These are phyloP conservation scores for Kluyveromyces sp. DNA, from an alignment of 1,139 yeast species.

Conservation along the genomic window DNA sequence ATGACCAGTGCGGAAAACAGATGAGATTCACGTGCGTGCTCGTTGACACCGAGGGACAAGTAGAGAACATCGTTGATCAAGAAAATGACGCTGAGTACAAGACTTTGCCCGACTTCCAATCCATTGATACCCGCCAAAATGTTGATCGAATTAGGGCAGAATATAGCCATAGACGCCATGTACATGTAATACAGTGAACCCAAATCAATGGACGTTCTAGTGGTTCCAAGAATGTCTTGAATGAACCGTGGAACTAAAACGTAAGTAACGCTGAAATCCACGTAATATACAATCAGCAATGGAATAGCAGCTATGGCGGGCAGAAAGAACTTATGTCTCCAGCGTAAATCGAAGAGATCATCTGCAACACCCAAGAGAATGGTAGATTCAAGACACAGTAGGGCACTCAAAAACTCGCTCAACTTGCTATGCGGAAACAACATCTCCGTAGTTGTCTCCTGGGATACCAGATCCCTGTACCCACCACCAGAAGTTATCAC, in stretches of 20 bases:
- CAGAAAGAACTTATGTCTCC: slow-evolving; percentile 94
- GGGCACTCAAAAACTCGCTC: slow-evolving; percentile 78
- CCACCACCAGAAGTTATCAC: slow-evolving; percentile 55
- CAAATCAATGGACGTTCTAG: slow-evolving; percentile 53
- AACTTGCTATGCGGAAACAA: slow-evolving; percentile 79
- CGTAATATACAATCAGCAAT: slow-evolving; percentile 79
- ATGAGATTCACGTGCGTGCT: slow-evolving; percentile 75
- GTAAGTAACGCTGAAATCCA: slow-evolving; percentile 88
- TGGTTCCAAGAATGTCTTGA: slow-evolving; percentile 33
- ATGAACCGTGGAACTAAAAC: slow-evolving; percentile 78
- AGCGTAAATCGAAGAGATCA: slow-evolving; percentile 88
- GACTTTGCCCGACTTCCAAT: slow-evolving; percentile 89
- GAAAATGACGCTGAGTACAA: slow-evolving; percentile 65
- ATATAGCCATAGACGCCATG: slow-evolving; percentile 87
- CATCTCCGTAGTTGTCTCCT: slow-evolving; percentile 16
- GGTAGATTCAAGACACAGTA: slow-evolving; percentile 77
- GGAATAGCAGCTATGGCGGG: slow-evolving; percentile 96
- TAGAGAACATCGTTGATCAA: slow-evolving; percentile 73
- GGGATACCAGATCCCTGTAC: slow-evolving; percentile 36
- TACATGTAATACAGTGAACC: slow-evolving; percentile 76
- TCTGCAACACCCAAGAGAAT: slow-evolving; percentile 84
- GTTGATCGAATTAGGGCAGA: slow-evolving; percentile 95
- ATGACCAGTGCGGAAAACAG: slow-evolving; percentile 70
- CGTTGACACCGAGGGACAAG: slow-evolving; percentile 43
- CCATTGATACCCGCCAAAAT: slow-evolving; percentile 96